These are phyloP conservation scores for Rhodotorula graminis DNA, from an alignment of 768 basidiomycete species.

Conservation along the genomic window DNA sequence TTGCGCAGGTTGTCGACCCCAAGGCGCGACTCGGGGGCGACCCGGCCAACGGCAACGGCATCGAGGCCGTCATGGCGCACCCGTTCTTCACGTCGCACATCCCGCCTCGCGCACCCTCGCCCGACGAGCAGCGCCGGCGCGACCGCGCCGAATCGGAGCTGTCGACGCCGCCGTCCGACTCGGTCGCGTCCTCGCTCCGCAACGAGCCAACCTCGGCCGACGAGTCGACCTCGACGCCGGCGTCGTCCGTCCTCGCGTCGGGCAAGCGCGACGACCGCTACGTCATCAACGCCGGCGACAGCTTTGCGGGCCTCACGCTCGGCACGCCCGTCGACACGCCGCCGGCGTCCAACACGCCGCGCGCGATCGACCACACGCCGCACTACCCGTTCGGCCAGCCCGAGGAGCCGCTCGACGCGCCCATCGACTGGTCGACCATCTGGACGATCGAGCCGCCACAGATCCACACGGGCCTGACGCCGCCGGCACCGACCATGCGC, in stretches of 20 bases:
- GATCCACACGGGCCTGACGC: slow-evolving; percentile 38
- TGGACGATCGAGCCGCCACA: slow-evolving; percentile 38
- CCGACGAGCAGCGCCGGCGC: background rate
- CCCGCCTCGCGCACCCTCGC: background rate
- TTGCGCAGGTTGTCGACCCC: slow-evolving; percentile 38
- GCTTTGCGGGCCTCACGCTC: background rate
- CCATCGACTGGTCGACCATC: slow-evolving; percentile 40
- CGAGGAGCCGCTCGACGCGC: slow-evolving; percentile 8
- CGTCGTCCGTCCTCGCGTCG: background rate
- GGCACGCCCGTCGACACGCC: background rate
- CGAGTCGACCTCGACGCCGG: background rate
- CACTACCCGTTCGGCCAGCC: background rate
- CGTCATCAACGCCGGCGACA: background rate
- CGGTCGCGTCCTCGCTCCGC: background rate
- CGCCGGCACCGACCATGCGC: slow-evolving; percentile 18
- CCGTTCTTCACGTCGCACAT: slow-evolving; percentile 37
- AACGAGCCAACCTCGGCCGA: background rate
- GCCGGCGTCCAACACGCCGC: background rate
- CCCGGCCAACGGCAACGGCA: slow-evolving; percentile 29
- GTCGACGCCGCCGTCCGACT: background rate
- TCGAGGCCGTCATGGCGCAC: slow-evolving; percentile 38
- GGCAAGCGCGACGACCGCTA: background rate
- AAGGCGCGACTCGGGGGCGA: slow-evolving; percentile 33
- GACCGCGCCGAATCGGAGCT: background rate
- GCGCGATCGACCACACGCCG: background rate